Evolutionary conservation across 371 early-diverging fungal genomes (phyloP).

Genomic region (Mucor irregularis): DNA sequence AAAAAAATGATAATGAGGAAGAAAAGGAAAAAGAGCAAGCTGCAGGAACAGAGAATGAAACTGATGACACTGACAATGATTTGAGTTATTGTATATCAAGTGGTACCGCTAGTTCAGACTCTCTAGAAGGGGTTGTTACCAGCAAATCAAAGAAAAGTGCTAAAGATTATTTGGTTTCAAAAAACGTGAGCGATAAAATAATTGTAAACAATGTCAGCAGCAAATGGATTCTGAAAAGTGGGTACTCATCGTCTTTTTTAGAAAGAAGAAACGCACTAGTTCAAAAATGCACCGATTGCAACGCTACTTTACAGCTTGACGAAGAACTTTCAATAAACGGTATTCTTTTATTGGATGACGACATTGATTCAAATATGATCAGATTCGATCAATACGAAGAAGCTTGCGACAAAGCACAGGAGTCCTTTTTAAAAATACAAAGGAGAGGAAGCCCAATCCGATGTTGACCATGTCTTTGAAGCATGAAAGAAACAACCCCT

Average conservation of each 20-base stretch:
- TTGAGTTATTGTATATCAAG: too few relatives aligned
- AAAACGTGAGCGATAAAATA: background rate
- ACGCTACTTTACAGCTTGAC: background rate
- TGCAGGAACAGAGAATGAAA: too few relatives aligned
- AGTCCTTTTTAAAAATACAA: background rate
- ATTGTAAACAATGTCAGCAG: background rate
- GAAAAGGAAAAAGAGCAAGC: too few relatives aligned
- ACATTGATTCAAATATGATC: constrained; percentile 1
- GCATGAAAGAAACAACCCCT: constrained; percentile 4
- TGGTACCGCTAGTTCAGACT: too few relatives aligned
- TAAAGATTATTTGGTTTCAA: constrained; percentile 1
- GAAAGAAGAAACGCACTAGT: background rate
- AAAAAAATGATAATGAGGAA: too few relatives aligned
- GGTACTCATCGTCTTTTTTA: background rate
- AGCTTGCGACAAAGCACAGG: constrained; percentile 1
- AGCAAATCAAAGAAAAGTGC: too few relatives aligned
- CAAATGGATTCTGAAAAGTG: constrained; percentile 4
- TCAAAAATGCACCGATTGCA: background rate
- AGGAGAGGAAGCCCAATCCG: constrained; percentile 3
- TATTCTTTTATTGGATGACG: constrained; percentile 2
- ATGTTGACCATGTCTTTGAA: constrained; percentile 1
- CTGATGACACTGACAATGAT: too few relatives aligned
- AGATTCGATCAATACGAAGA: constrained; percentile 1
- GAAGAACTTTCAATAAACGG: constrained; percentile 3
- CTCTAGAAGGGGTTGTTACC: too few relatives aligned